Base-by-base conservation (phyloP, 805 yeast genomes). In the Groenewaldozyma salmanticensis region DNA sequence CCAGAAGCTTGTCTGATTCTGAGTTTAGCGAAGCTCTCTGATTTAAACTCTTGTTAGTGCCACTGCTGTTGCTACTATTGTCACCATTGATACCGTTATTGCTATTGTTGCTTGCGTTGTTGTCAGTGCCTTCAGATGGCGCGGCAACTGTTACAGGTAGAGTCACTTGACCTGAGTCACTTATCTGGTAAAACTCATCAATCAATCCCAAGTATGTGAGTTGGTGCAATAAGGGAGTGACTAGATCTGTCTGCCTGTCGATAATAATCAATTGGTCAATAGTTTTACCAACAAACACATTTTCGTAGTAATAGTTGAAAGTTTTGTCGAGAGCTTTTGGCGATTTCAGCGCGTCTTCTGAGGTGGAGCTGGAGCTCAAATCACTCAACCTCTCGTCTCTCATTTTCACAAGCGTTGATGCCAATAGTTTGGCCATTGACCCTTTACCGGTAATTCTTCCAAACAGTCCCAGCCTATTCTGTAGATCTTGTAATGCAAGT, bases 171-270 rank as follows among this genome's bases (percentile, higher is more conserved):
- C 62, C 58, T 3, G 59, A 50, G 27, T 52, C 54, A 1, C 57
- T 42, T 4, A 79, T 62, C 3, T 72, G 75, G 49, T 76, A 68
- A 9, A 76, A 57, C 51, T 88, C 96, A 56, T 83, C 88, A 17
- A 87, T 65, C 13, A 92, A 65, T 0, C 97, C 98, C 15, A 74
- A 67, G 57, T 88, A 90, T 2, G 86, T 82, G 51, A 88, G 61
- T 52, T 88, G 96, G 20, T 78, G 75, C 41, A 86, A 61, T 7
- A 85, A 52, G 1, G 86, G 79, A 1, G 94, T 75, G 3, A 82
- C 58, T 33, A 74, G 70, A 60, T 90, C 98, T 21, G 79, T 58
- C 40, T 79, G 74, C 37, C 98, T 66, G 54, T 90, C 97, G 17
- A 90, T 54, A 1, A 88, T 79, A 4, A 90, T 68, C 21, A 88